A percentile compares a stretch with the other conserved stretches of the same genome.
Conservation (phyloP, 768 basidiomycete genomes). For the Pleurotus djamor region DNA sequence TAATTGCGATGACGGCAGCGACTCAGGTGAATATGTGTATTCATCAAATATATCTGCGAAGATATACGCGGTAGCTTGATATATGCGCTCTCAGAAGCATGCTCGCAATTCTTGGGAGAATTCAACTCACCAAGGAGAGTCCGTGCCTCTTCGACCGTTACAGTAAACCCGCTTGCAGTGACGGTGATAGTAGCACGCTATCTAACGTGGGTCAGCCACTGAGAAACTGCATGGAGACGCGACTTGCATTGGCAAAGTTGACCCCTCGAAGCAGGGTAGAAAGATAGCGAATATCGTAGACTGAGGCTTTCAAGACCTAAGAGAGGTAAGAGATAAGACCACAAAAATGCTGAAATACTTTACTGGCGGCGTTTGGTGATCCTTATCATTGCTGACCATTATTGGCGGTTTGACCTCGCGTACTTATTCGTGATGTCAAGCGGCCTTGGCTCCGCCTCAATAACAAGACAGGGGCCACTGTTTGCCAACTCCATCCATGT, state of each 20-base stretch:
- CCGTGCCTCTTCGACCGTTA: conserved; percentile 85
- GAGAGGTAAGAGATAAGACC: background rate
- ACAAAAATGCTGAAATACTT: background rate
- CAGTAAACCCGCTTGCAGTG: conserved; percentile 64
- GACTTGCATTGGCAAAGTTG: conserved; percentile 72
- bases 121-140: conserved; percentile 66
- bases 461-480: background rate
- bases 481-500: background rate
- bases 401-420: background rate
- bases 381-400: background rate
- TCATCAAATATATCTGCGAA: conserved; percentile 78
- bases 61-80: conserved; percentile 81
- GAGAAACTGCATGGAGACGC: background rate
- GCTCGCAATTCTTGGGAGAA: background rate
- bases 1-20: conserved; percentile 18
- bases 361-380: conserved; percentile 2
- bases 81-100: background rate
- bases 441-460: background rate
- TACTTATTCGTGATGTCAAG: background rate
- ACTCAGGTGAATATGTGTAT: conserved; percentile 60
- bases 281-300: conserved; percentile 83
- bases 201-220: conserved; percentile 8
- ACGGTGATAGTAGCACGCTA: conserved; percentile 78
- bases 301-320: conserved; percentile 66
- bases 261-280: conserved; percentile 78